Base-by-base conservation (phyloP, 2,329 filamentous ascomycete species). In the Sclerotinia subarctica region DNA sequence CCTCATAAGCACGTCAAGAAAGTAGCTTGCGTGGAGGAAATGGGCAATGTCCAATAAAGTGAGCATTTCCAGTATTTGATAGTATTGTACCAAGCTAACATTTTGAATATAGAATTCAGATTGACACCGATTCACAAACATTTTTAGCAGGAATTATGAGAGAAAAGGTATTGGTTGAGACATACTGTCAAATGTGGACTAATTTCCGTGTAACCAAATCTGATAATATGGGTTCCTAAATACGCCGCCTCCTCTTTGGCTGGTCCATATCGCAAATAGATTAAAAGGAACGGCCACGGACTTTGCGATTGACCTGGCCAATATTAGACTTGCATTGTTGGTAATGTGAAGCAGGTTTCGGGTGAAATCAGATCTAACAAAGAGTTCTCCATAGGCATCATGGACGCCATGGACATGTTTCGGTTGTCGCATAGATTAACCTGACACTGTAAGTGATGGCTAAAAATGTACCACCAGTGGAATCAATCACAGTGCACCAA, bases 11-110 rank as follows among this genome's bases (percentile, higher is more conserved):
- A 74, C 68, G 70, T 70, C 70, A 63, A 62, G 71, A 56, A 69
- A 68, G 66, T 62, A 54, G 70, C 69, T 63, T 72, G 71, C 66
- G 70, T 74, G 73, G 74, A 73, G 75, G 74, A 74, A 75, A 75
- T 71, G 71, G 74, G 74, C 66, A 70, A 63, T 69, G 67, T 70
- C 65, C 69, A 72, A 62, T 72, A 74, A 74, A 72, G 73, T 74
- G 68, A 73, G 69, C 38, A 53, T 24, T 21, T 17, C 3, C 46
- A 42, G 15, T 24, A 19, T 24, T 24, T 8, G 2, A 13, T 26
- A 7, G 10, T 26, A 26, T 15, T 42, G 46, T 19, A 32, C 46
- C 24, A 17, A 26, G 15, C 59, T 63, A 51, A 63, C 32, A 51
- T 51, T 24, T 38, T 10, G 7, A 51, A 51, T 38, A 51, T 51